phyloP scores from a whole-genome alignment of 129 eudicot species.

The Pulicaria dysenterica region DNA sequence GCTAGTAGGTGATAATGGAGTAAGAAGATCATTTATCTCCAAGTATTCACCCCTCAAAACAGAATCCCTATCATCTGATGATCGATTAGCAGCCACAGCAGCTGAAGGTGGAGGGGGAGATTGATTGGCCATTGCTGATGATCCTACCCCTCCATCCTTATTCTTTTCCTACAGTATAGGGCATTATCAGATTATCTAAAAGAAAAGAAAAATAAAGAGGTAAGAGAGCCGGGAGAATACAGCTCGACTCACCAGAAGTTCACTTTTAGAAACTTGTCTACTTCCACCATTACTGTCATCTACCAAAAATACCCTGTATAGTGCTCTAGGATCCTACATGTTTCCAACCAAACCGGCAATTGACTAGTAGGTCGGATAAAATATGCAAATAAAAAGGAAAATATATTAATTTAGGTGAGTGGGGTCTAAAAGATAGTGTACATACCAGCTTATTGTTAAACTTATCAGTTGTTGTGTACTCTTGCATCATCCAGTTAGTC shows the following conservation, averaged over 20 bases:
- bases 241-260: constrained; percentile 37
- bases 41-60: constrained; percentile 47
- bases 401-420: not conserved
- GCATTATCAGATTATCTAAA: not conserved
- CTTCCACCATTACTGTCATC: constrained; percentile 27
- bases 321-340: constrained; percentile 62
- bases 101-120: constrained; percentile 16
- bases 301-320: constrained; percentile 58
- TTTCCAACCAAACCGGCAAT: constrained; percentile 51
- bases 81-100: constrained; percentile 14
- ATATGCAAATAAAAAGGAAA: constrained; percentile 24
- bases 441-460: constrained; percentile 46
- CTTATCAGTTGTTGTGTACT: constrained; percentile 50
- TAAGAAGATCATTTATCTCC: constrained; percentile 70
- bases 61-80: constrained; percentile 24
- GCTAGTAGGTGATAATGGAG: constrained; percentile 44
- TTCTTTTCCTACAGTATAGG: constrained; percentile 32
- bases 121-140: constrained; percentile 17
- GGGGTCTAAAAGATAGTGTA: not conserved
- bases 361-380: constrained; percentile 45
- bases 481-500: constrained; percentile 80
- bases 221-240: not conserved
- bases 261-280: constrained; percentile 30
- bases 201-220: not conserved
- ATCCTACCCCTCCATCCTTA: constrained; percentile 22